A percentile compares a stretch with the other conserved stretches of the same genome.
Conservation (phyloP, 768 basidiomycete species). For the Mycena epipterygia region DNA sequence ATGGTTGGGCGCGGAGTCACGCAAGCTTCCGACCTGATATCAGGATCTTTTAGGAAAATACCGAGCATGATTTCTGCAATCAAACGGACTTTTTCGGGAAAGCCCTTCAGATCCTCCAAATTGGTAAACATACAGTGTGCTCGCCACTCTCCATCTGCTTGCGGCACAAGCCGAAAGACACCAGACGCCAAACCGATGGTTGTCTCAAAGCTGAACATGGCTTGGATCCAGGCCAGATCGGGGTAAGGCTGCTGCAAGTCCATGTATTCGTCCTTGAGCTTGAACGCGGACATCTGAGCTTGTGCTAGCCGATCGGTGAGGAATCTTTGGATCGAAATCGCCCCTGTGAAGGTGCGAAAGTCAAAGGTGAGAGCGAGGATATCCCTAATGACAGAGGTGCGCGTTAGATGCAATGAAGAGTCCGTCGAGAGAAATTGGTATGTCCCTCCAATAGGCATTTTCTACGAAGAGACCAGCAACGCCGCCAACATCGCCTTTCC, state of each 20-base stretch:
- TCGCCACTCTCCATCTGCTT: slow-evolving; percentile 62
- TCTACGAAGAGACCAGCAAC: slow-evolving; percentile 40
- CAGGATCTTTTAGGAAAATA: neutral
- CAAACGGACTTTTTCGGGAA: slow-evolving; percentile 55
- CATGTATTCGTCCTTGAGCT: slow-evolving; percentile 47
- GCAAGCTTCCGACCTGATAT: slow-evolving; percentile 53
- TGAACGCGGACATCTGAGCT: slow-evolving; percentile 45
- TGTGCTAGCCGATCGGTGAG: slow-evolving; percentile 54
- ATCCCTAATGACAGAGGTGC: no score
- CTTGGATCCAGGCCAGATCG: slow-evolving; percentile 69
- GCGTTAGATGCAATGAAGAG: no score
- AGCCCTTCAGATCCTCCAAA: slow-evolving; percentile 66
- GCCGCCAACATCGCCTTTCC: slow-evolving; percentile 30
- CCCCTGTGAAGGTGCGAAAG: slow-evolving; percentile 61
- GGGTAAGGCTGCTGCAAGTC: slow-evolving; percentile 57
- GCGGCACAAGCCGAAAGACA: slow-evolving; percentile 67
- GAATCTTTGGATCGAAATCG: slow-evolving; percentile 54
- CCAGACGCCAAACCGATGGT: slow-evolving; percentile 64
- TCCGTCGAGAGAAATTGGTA: no score
- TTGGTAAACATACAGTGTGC: slow-evolving; percentile 72
- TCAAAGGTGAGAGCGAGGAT: slow-evolving; percentile 66
- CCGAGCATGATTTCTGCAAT: neutral
- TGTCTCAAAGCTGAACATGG: slow-evolving; percentile 70
- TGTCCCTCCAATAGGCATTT: slow-evolving; percentile 61
- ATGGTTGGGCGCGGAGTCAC: slow-evolving; percentile 60